Conservation (phyloP, 805 yeast species). For the Komagataella ulmi region DNA sequence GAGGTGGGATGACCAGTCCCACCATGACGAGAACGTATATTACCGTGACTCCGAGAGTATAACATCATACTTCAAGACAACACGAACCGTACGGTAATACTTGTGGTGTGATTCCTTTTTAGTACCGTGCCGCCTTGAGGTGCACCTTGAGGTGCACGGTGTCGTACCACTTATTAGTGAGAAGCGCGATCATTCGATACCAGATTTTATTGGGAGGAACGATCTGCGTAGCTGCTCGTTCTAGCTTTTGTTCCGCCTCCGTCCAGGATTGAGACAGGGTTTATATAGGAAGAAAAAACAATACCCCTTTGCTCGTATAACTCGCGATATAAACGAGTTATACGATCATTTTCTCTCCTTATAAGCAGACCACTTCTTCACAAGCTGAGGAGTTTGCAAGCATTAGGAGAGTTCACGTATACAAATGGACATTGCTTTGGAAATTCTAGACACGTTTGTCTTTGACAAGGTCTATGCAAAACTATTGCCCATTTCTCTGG, state of each 20-base stretch:
- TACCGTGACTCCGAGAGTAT: slow-evolving; percentile 32
- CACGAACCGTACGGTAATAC: slow-evolving; percentile 18
- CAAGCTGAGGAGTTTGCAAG: background rate
- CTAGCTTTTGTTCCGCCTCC: background rate
- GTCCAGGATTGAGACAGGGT: background rate
- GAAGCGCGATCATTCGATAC: background rate
- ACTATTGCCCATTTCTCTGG: slow-evolving; percentile 45
- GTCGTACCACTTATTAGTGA: background rate
- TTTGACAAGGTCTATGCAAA: slow-evolving; percentile 69
- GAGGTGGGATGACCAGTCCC: slow-evolving; percentile 42
- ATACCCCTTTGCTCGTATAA: background rate
- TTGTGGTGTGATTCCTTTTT: background rate
- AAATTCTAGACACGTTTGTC: slow-evolving; percentile 56
- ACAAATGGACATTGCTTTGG: slow-evolving; percentile 83
- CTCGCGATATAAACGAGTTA: background rate
- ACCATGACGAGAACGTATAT: slow-evolving; percentile 22
- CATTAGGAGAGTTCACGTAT: background rate
- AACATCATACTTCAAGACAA: slow-evolving; percentile 35
- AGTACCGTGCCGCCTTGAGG: background rate
- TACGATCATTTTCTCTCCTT: background rate
- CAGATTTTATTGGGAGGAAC: background rate
- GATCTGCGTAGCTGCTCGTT: background rate
- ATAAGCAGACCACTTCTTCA: background rate
- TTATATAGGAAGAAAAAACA: background rate
- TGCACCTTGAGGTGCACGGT: background rate